phyloP scores from a whole-genome alignment of 2,329 filamentous ascomycete species.

The Exophiala alcalophila region DNA sequence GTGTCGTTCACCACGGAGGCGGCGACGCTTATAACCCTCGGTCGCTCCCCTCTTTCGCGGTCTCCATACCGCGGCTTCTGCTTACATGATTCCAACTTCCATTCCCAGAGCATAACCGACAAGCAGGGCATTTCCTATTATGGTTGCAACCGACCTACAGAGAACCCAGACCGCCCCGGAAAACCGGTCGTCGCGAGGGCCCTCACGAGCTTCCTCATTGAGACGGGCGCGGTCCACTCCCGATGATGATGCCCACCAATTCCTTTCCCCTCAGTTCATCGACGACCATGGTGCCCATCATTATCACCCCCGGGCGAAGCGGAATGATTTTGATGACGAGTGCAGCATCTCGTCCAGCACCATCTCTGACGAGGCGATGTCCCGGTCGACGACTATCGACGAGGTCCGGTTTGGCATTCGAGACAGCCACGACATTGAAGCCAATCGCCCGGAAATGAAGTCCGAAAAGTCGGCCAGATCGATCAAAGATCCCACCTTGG shows the following conservation, averaged over 20 bases:
- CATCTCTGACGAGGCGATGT: constrained; percentile 18
- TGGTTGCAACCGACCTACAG: constrained; percentile 10
- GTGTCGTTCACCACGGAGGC: too few relatives aligned
- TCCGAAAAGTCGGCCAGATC: constrained; percentile 25
- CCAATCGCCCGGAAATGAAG: constrained; percentile 12
- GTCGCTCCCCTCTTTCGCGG: too few relatives aligned
- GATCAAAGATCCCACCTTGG: constrained; percentile 33
- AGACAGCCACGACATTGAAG: constrained; percentile 19
- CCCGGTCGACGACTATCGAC: too few relatives aligned
- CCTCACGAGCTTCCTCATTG: constrained; percentile 12
- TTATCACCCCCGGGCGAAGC: constrained; percentile 15
- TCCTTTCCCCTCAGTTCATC: constrained; percentile 25
- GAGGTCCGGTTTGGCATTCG: constrained; percentile 22
- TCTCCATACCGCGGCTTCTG: too few relatives aligned
- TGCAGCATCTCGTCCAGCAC: constrained; percentile 2
- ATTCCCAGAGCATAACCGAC: too few relatives aligned
- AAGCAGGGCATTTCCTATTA: too few relatives aligned
- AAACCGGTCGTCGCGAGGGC: constrained; percentile 12
- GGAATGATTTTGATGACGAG: constrained; percentile 19
- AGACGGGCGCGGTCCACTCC: constrained; percentile 22
- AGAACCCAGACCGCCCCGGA: constrained; percentile 23
- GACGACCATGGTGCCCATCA: constrained; percentile 26
- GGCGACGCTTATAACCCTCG: too few relatives aligned
- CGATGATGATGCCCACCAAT: constrained; percentile 21
- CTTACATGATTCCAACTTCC: too few relatives aligned